Conservation (phyloP, 2,329 filamentous ascomycete genomes). For the Dactylella cylindrospora region DNA sequence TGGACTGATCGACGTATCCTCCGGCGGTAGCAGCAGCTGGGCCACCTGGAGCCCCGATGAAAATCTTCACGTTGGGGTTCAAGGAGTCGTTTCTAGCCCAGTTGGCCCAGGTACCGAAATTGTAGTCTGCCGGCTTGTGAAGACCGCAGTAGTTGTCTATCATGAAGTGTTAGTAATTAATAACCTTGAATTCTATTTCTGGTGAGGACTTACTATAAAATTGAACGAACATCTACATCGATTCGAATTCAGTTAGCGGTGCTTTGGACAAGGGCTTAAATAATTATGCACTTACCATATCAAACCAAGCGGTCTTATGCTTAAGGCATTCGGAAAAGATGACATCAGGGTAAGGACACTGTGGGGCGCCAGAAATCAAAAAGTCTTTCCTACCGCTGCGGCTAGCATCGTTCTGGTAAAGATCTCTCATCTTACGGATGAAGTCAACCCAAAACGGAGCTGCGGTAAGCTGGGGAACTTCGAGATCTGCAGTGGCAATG, state of each 20-base stretch:
- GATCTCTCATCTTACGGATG: slow-evolving; percentile 23
- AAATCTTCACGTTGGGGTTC: slow-evolving; percentile 63
- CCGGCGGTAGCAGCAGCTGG: slow-evolving; percentile 18
- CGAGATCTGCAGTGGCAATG: slow-evolving; percentile 15
- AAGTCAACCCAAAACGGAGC: slow-evolving; percentile 32
- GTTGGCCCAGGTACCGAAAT: slow-evolving; percentile 59
- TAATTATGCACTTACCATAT: slow-evolving; percentile 14
- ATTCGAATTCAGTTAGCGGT: too few species aligned
- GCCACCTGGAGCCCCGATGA: slow-evolving; percentile 60
- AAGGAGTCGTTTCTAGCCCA: slow-evolving; percentile 63
- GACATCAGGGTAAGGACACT: slow-evolving; percentile 66
- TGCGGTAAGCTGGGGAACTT: slow-evolving; percentile 8
- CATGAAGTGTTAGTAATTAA: slow-evolving; percentile 54
- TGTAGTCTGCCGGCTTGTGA: slow-evolving; percentile 50
- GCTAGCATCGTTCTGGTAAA: slow-evolving; percentile 38
- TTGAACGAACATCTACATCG: slow-evolving; percentile 42
- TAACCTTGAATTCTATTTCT: too few species aligned
- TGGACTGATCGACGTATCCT: slow-evolving; percentile 11
- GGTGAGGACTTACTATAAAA: slow-evolving; percentile 53
- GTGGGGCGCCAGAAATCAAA: slow-evolving; percentile 66
- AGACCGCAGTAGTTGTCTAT: slow-evolving; percentile 68
- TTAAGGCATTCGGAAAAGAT: slow-evolving; percentile 23
- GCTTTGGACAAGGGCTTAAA: too few species aligned
- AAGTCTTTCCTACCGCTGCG: slow-evolving; percentile 57
- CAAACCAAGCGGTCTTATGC: slow-evolving; percentile 34